Evolutionary conservation across 352 stramenopile species (phyloP), one percentile per base, ranked within the genome.

Genomic region (Pythium brachiatum): DNA sequence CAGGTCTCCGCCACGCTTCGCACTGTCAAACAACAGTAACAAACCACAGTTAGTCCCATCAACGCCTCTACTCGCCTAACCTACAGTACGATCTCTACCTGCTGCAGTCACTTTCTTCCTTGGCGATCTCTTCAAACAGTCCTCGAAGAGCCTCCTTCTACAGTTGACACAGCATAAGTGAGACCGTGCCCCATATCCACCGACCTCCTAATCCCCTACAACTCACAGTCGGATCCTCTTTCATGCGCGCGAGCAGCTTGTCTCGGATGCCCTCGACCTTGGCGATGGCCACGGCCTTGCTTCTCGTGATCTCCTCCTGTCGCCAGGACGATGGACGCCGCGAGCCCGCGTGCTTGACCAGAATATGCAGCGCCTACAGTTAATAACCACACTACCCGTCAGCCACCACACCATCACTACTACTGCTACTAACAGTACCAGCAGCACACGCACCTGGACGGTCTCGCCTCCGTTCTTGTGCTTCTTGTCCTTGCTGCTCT

Each of bases 1-100:
- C 20, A 98, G 72, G 62, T 98, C 92, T 1, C 94, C 94, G 16
- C 91, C 92, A 32, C 86, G 85, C 73, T 97, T 97, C 18, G 90
- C 90, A 73, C 89, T 93, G 25, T 34, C 46, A 36, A 18, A 31
- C 44, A 31, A 18, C 7, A n/a, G 32, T 13, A 39, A 15, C 0
- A 46, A 15, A 6, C 21, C 16, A 46, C 2, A 20, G 16, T 53
- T 7, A 34, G 21, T 2, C 20, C 32, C 23, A 34, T 20, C 15
- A 48, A 38, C 11, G 34, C 29, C 16, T n/a, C 12, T 20, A 16
- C 46, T 34, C 9, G n/a, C 41, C n/a, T 20, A 32, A 55, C 48
- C 27, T 21, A 26, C 29, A 31, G n/a, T 46, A 9, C 26, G 26
- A 38, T 13, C 36, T n/a, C 15, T n/a, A 94, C 85, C 84, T 96